Percentiles rank a stretch among this genome's conserved stretches.
phyloP scores from a whole-genome alignment of 2,329 filamentous ascomycete genomes.

The Elsinoe necatrix region DNA sequence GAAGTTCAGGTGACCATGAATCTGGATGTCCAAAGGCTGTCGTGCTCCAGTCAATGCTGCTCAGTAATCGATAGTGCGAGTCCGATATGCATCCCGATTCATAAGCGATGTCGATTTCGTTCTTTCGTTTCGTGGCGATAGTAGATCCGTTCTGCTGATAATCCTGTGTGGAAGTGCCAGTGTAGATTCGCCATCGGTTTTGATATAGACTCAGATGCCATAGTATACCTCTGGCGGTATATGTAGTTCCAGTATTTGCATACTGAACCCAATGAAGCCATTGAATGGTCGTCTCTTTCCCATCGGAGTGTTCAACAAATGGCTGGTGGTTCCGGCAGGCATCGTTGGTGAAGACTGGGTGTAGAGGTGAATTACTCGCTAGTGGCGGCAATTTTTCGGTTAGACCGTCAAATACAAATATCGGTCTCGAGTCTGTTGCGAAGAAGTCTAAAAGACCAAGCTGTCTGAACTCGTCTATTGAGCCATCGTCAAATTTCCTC shows the following conservation, averaged over 20 bases:
- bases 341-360: not conserved
- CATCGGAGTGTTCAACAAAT: not conserved
- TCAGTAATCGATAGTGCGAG: not conserved
- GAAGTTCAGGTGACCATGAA: slow-evolving; percentile 14
- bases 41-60: slow-evolving; percentile 9
- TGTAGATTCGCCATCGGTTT: slow-evolving; percentile 14
- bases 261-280: not conserved
- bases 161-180: not conserved
- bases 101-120: slow-evolving; percentile 6
- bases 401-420: not conserved
- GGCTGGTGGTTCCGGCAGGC: not conserved
- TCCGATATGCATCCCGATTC: slow-evolving; percentile 9
- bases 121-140: not conserved
- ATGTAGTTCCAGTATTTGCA: not conserved
- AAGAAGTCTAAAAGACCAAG: not conserved
- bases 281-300: not conserved
- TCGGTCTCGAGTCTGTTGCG: not conserved
- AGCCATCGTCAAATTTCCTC: not conserved
- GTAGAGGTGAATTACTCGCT: not conserved
- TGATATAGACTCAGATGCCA: not conserved
- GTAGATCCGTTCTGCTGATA: not conserved
- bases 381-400: not conserved
- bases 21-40: slow-evolving; percentile 14
- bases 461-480: not conserved
- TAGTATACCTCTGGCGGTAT: not conserved